Evolutionary conservation across 805 yeast genomes (phyloP).

Genomic region (Candida anglica): DNA sequence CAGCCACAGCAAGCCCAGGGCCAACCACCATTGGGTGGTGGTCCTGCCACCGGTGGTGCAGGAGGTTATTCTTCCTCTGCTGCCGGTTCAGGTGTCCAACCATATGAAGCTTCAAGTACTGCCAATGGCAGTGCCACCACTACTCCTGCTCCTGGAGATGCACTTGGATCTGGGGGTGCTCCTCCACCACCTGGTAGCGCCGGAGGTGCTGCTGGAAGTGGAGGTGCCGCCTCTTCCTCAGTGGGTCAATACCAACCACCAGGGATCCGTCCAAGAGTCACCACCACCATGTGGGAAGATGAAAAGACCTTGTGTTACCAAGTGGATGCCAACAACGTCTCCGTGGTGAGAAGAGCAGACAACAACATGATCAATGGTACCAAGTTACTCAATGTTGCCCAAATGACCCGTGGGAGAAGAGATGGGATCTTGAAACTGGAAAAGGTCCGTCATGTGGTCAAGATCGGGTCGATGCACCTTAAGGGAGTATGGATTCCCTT

Average conservation of each 20-base stretch:
- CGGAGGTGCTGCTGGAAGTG: slow-evolving; percentile 2
- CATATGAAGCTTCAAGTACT: slow-evolving; percentile 11
- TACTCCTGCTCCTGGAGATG: too few species aligned
- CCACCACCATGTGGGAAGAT: slow-evolving; percentile 90
- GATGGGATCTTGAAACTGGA: slow-evolving; percentile 81
- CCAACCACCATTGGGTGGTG: slow-evolving; percentile 2
- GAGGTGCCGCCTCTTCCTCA: slow-evolving; percentile 21
- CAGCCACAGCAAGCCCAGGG: slow-evolving; percentile 5
- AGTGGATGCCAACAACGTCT: slow-evolving; percentile 76
- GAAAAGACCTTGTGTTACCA: slow-evolving; percentile 82
- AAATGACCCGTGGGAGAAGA: slow-evolving; percentile 82
- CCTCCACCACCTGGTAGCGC: slow-evolving; percentile 8
- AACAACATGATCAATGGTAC: slow-evolving; percentile 86
- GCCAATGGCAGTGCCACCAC: slow-evolving; percentile 3
- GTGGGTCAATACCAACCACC: slow-evolving; percentile 46
- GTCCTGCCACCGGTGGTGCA: too few species aligned
- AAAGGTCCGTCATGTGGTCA: slow-evolving; percentile 73
- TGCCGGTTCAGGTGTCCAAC: too few species aligned
- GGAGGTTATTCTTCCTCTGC: too few species aligned
- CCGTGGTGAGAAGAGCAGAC: slow-evolving; percentile 81
- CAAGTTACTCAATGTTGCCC: slow-evolving; percentile 75
- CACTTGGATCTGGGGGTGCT: too few species aligned
- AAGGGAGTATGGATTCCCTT: slow-evolving; percentile 92
- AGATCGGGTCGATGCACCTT: slow-evolving; percentile 82
- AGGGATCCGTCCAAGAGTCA: slow-evolving; percentile 57